These are phyloP conservation scores for Adansonia madagascariensis DNA, from an alignment of 441 rosid genomes.

Conservation along the genomic window DNA sequence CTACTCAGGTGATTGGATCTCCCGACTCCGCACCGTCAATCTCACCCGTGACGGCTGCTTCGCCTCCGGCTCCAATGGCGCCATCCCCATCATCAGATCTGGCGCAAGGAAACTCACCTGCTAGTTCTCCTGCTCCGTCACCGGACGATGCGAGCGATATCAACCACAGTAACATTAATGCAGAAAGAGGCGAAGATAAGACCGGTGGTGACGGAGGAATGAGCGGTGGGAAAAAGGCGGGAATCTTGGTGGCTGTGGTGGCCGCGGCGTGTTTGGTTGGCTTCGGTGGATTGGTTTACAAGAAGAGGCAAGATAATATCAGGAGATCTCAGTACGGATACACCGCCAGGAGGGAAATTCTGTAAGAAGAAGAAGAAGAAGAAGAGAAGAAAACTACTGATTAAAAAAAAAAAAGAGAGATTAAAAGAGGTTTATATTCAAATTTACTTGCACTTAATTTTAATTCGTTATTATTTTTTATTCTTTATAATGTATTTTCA, in stretches of 20 bases:
- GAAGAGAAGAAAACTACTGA: neutral
- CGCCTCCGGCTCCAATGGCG: conserved; percentile 5
- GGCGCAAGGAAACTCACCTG: neutral
- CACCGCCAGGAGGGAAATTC: conserved; percentile 28
- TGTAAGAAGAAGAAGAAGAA: conserved; percentile 13
- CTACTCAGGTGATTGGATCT: neutral
- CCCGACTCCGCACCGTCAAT: neutral
- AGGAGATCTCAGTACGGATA: conserved; percentile 29
- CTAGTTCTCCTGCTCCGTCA: conserved; percentile 23
- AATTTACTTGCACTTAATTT: neutral
- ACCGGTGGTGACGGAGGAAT: conserved; percentile 23
- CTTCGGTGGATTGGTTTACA: conserved; percentile 36
- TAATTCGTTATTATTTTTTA: neutral
- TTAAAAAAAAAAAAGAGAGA: no score
- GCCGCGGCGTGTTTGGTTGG: conserved; percentile 34
- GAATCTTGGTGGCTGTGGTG: conserved; percentile 33
- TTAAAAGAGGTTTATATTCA: conserved; percentile 7
- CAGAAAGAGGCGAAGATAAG: neutral
- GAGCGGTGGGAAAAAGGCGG: conserved; percentile 39
- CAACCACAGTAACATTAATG: conserved; percentile 17
- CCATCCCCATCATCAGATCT: conserved; percentile 32
- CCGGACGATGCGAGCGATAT: conserved; percentile 7
- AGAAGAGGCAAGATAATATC: conserved; percentile 36
- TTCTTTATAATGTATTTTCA: conserved; percentile 5
- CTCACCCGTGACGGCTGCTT: conserved; percentile 15